These are phyloP conservation scores for Hypomyces perniciosus DNA, from an alignment of 2,329 filamentous ascomycete genomes.

Conservation along the genomic window DNA sequence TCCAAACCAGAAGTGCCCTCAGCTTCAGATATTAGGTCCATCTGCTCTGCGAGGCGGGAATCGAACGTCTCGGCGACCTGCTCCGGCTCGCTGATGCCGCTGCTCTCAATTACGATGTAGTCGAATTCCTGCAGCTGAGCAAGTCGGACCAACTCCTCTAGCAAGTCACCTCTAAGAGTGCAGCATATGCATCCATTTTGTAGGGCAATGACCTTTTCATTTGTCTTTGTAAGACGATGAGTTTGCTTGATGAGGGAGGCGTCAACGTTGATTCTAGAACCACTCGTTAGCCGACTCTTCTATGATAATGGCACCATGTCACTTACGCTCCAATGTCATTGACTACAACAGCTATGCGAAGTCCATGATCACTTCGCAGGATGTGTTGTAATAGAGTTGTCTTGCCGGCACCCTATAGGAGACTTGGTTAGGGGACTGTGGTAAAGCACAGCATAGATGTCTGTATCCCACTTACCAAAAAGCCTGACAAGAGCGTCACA, in stretches of 20 bases:
- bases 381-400: constrained; percentile 66
- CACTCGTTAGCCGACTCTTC: too few relatives aligned
- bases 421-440: background rate
- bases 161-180: constrained; percentile 63
- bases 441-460: background rate
- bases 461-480: constrained; percentile 20
- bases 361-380: constrained; percentile 58
- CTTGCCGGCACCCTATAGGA: constrained; percentile 57
- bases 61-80: constrained; percentile 72
- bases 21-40: constrained; percentile 29
- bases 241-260: constrained; percentile 53
- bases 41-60: constrained; percentile 44
- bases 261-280: constrained; percentile 57
- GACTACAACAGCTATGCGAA: constrained; percentile 65
- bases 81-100: constrained; percentile 65
- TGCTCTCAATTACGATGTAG: constrained; percentile 67
- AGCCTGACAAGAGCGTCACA: constrained; percentile 31
- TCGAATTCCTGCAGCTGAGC: constrained; percentile 58
- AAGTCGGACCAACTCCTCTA: constrained; percentile 62
- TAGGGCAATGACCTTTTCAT: constrained; percentile 61
- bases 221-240: constrained; percentile 50
- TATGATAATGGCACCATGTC: background rate
- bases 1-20: constrained; percentile 28
- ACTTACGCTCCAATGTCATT: constrained; percentile 62
- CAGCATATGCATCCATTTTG: constrained; percentile 75